A percentile compares a stretch with the other conserved stretches of the same genome.
phyloP scores from a whole-genome alignment of 2,329 filamentous ascomycete species.

The Penicillium sp. region DNA sequence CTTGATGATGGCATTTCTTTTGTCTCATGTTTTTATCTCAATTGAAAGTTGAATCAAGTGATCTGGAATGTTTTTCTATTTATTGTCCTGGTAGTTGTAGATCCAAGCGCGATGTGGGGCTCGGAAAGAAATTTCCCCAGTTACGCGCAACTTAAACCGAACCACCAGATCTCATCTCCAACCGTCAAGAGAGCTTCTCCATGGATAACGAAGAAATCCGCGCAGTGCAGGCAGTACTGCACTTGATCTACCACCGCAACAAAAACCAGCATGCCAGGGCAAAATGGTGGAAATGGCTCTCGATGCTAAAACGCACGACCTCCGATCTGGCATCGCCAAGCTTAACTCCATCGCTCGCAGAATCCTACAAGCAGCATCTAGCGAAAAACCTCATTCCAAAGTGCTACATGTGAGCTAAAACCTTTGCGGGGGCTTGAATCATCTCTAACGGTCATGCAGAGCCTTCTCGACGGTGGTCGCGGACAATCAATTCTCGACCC shows the following conservation, averaged over 20 bases:
- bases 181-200: background rate
- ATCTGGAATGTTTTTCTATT: no score
- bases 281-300: constrained; percentile 75
- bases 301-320: constrained; percentile 62
- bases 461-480: constrained; percentile 63
- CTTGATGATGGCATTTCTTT: no score
- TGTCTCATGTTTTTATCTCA: no score
- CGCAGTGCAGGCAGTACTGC: constrained; percentile 46
- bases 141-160: no score
- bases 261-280: constrained; percentile 80
- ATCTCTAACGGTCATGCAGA: constrained; percentile 16
- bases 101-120: background rate
- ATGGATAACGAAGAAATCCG: constrained; percentile 31
- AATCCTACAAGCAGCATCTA: constrained; percentile 28
- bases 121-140: constrained; percentile 1
- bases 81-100: no score
- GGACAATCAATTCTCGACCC: constrained; percentile 65
- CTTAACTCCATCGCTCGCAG: constrained; percentile 1
- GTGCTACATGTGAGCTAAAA: constrained; percentile 38
- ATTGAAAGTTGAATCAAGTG: no score
- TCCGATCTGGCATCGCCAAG: constrained; percentile 48
- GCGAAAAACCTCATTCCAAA: constrained; percentile 33
- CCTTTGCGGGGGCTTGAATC: background rate
- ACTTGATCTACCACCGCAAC: constrained; percentile 74
- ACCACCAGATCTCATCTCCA: background rate